Percentiles rank a stretch among this genome's conserved stretches.
These are phyloP conservation scores for Cutaneotrichosporon cutaneum DNA, from an alignment of 1,284 basidiomycete species.

Conservation along the genomic window DNA sequence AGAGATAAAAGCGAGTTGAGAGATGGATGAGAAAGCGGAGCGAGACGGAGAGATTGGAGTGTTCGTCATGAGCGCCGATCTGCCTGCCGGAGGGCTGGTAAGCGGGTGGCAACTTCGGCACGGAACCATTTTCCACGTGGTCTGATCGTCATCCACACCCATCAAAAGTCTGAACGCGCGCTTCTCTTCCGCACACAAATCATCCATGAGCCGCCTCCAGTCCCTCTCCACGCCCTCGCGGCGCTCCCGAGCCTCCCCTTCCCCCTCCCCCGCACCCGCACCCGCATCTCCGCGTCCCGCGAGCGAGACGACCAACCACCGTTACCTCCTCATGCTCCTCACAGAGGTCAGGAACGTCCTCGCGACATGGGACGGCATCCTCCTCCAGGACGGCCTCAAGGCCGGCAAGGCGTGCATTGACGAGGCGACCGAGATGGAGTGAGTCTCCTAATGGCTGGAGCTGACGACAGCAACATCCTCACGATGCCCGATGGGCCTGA, in stretches of 20 bases:
- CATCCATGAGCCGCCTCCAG: conserved; percentile 23
- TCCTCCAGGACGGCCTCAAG: conserved; percentile 42
- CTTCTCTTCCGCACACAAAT: not conserved
- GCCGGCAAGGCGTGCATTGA: conserved; percentile 45
- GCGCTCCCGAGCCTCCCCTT: conserved; percentile 40
- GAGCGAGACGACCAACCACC: conserved; percentile 45
- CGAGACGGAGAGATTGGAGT: not conserved
- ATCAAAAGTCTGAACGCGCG: not conserved
- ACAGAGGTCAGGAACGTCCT: conserved; percentile 35
- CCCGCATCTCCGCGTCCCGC: conserved; percentile 22
- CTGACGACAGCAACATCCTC: conserved; percentile 40
- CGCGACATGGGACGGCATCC: conserved; percentile 47
- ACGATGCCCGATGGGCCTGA: conserved; percentile 33
- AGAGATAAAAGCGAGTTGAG: not conserved
- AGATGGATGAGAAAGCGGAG: not conserved
- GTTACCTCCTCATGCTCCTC: conserved; percentile 45
- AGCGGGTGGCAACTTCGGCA: conserved; percentile 16
- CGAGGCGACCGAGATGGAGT: conserved; percentile 43
- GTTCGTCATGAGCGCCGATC: not conserved
- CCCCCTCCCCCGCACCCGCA: conserved; percentile 47
- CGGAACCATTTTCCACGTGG: conserved; percentile 7
- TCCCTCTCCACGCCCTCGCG: conserved; percentile 55
- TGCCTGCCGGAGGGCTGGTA: not conserved
- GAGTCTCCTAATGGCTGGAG: conserved; percentile 1
- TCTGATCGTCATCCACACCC: not conserved